A percentile compares a stretch with the other conserved stretches of the same genome.
Conservation (phyloP, 2,329 filamentous ascomycete genomes). For the Myriosclerotinia duriaeana region DNA sequence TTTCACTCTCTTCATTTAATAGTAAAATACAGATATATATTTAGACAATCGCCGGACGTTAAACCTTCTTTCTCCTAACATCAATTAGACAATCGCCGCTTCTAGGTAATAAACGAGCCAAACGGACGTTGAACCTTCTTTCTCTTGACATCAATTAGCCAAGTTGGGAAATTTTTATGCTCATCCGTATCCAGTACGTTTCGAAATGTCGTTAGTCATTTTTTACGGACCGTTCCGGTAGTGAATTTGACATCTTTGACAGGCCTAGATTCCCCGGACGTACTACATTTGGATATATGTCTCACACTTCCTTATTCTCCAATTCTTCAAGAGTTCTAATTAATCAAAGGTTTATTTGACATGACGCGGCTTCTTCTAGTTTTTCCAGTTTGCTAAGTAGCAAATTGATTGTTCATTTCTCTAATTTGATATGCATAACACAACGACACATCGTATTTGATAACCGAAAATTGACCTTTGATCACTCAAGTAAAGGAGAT, state of each 20-base stretch:
- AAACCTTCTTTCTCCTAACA: too few species aligned
- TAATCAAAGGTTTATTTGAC: background rate
- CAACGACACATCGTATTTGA: too few species aligned
- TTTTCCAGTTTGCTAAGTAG: background rate
- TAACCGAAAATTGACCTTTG: too few species aligned
- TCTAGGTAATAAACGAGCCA: background rate
- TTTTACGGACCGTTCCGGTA: background rate
- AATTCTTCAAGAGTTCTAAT: background rate
- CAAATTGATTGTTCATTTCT: background rate
- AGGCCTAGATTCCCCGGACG: background rate
- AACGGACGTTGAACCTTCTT: background rate
- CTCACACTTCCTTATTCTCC: background rate
- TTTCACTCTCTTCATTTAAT: too few species aligned
- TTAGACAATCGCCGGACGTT: background rate
- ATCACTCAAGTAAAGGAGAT: too few species aligned
- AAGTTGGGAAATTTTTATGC: background rate
- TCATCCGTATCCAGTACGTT: background rate
- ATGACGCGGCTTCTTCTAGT: background rate
- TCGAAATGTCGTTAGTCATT: background rate
- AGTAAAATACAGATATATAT: too few species aligned
- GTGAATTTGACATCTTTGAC: conserved; percentile 3
- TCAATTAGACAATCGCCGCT: background rate
- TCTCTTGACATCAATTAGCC: background rate
- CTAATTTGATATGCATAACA: too few species aligned
- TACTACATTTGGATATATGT: background rate